A percentile compares a stretch with the other conserved stretches of the same genome.
Evolutionary conservation across 2,329 filamentous ascomycete species (phyloP).

Genomic region (Aureobasidium lini): DNA sequence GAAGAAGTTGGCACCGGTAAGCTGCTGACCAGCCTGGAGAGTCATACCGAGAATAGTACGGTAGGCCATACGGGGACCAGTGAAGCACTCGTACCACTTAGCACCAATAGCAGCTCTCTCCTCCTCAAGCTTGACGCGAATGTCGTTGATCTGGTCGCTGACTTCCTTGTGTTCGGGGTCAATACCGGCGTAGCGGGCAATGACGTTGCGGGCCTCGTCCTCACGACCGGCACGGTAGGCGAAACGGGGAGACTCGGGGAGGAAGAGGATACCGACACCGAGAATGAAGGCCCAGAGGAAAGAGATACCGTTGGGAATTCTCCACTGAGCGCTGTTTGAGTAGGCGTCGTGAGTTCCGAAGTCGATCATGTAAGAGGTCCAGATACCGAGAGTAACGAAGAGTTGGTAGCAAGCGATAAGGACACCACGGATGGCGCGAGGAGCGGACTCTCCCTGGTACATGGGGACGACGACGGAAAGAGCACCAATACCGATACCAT

Average conservation of each 20-base stretch:
- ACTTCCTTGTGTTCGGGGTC: slow-evolving; percentile 21
- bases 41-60: slow-evolving; percentile 25
- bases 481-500: slow-evolving; percentile 37
- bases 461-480: slow-evolving; percentile 54
- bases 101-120: slow-evolving; percentile 21
- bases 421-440: slow-evolving; percentile 55
- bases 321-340: slow-evolving; percentile 21
- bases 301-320: slow-evolving; percentile 26
- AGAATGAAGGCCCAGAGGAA: slow-evolving; percentile 28
- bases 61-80: slow-evolving; percentile 24
- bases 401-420: slow-evolving; percentile 47
- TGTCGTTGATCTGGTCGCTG: slow-evolving; percentile 24
- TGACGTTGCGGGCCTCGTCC: slow-evolving; percentile 25
- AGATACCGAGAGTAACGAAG: slow-evolving; percentile 39
- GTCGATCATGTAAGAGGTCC: slow-evolving; percentile 27
- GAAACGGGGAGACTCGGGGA: slow-evolving; percentile 26
- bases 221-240: slow-evolving; percentile 25
- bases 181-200: slow-evolving; percentile 24
- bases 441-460: slow-evolving; percentile 59
- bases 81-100: slow-evolving; percentile 25
- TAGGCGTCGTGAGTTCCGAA: slow-evolving; percentile 22
- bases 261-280: slow-evolving; percentile 27
- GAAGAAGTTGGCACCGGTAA: slow-evolving; percentile 29
- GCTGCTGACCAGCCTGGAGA: slow-evolving; percentile 27
- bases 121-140: slow-evolving; percentile 26